Percentiles rank a stretch among this genome's conserved stretches.
Conservation (phyloP, 345 rosid species). For the Hypericum androsaemum region DNA sequence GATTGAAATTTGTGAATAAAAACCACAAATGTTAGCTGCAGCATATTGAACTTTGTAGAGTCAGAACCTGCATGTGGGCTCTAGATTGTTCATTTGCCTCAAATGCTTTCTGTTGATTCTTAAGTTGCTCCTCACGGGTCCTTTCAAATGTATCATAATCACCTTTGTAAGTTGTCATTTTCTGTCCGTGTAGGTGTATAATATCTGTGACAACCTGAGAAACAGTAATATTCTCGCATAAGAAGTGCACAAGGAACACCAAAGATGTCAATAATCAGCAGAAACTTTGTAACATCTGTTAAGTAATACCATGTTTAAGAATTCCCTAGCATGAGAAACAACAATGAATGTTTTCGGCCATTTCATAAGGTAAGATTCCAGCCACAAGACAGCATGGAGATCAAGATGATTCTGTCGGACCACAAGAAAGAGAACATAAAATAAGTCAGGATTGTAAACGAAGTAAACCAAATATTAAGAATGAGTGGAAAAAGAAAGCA, state of each 20-base stretch:
- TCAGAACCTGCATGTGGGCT: constrained; percentile 85
- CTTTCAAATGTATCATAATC: constrained; percentile 81
- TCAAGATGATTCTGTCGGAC: constrained; percentile 92
- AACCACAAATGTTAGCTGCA: neutral
- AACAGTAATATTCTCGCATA: constrained; percentile 7
- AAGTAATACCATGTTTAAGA: constrained; percentile 74
- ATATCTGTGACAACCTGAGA: constrained; percentile 93
- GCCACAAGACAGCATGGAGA: constrained; percentile 97
- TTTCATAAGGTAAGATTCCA: constrained; percentile 84
- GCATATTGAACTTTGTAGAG: neutral
- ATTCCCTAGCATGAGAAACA: constrained; percentile 98
- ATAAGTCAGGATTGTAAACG: neutral
- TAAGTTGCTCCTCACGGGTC: constrained; percentile 76
- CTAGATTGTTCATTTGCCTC: constrained; percentile 78
- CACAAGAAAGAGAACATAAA: constrained; percentile 7
- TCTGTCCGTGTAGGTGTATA: constrained; percentile 82
- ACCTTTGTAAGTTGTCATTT: constrained; percentile 68
- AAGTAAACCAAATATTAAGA: constrained; percentile 7
- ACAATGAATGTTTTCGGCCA: constrained; percentile 98
- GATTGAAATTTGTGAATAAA: too few relatives aligned
- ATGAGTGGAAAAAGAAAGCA: constrained; percentile 7
- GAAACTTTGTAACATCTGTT: neutral
- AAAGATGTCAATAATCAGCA: neutral
- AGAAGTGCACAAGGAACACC: neutral
- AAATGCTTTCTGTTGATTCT: constrained; percentile 86